Evolutionary conservation across 2,329 filamentous ascomycete genomes (phyloP), one percentile per base, ranked within the genome.

Genomic region (Aspergillus unguis): DNA sequence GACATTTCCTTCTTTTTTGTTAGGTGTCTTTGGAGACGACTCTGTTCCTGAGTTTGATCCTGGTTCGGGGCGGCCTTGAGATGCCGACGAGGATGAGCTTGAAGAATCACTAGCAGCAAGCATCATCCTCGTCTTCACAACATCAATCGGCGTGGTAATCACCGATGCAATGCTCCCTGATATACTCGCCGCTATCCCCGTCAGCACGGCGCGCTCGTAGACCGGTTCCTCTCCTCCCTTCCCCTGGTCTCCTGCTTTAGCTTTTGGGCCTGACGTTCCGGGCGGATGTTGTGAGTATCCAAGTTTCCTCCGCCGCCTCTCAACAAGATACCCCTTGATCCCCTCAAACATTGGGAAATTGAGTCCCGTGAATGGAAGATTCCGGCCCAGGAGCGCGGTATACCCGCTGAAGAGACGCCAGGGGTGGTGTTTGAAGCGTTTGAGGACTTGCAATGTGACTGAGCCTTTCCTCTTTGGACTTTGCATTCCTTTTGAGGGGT

Each of bases 61-160:
- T 17, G 17, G 17, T 17, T 17, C 17, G 17, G 17, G 17, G 17
- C 17, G 17, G 17, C 17, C 17, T 17, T 17, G 17, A 17, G 17
- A 17, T 17, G 17, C 17, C 17, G 17, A 17, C 17, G 17, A 17
- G 17, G 17, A 17, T 17, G 17, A 17, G 17, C 17, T 17, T 17
- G 17, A 17, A 17, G 17, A 17, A 17, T 38, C 45, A 35, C 75
- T 77, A 1, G 84, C 84, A 29, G 80, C 78, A 27, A 96, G 76
- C 91, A 95, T 96, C 72, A 95, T 87, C 45, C 89, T 76, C 58
- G 91, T 95, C 76, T 96, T 95, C 26, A 96, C 82, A 7, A 95
- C 90, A 70, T 96, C 92, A 50, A 91, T 84, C 0, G 92, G 92
- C 46, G 91, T 95, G 1, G 91, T 96, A n/a, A 94, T 69, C 7